Evolutionary conservation across 2,329 filamentous ascomycete genomes (phyloP).

Genomic region (Zopfia rhizophila): DNA sequence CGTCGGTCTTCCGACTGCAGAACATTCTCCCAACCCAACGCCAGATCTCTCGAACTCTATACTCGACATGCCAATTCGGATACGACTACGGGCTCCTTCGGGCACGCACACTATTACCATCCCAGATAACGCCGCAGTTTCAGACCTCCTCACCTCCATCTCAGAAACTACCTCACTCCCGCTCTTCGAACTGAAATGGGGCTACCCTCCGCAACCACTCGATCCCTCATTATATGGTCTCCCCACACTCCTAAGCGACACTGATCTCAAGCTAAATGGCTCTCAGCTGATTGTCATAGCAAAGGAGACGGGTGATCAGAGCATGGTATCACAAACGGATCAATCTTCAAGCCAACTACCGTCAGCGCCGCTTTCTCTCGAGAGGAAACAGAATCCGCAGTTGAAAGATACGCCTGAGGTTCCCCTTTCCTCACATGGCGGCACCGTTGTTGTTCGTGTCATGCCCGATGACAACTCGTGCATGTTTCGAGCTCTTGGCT

Average conservation of each 20-base stretch:
- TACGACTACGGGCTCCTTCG: constrained; percentile 78
- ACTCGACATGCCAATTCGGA: constrained; percentile 67
- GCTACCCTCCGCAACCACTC: constrained; percentile 80
- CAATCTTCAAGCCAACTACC: constrained; percentile 4
- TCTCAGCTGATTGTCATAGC: constrained; percentile 74
- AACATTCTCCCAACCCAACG: too few relatives aligned
- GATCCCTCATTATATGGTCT: constrained; percentile 65
- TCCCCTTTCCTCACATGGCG: constrained; percentile 64
- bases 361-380: constrained; percentile 52
- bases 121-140: constrained; percentile 73
- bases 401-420: constrained; percentile 71
- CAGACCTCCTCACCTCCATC: constrained; percentile 69
- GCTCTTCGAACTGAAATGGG: constrained; percentile 81
- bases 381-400: constrained; percentile 55
- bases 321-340: constrained; percentile 32
- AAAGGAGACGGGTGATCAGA: constrained; percentile 52
- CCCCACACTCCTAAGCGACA: constrained; percentile 62
- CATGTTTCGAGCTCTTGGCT: constrained; percentile 89
- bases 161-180: constrained; percentile 71
- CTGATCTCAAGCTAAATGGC: constrained; percentile 71
- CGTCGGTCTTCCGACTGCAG: too few relatives aligned
- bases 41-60: constrained; percentile 34
- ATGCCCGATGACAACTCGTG: constrained; percentile 98
- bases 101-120: constrained; percentile 78
- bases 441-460: constrained; percentile 78